Evolutionary conservation across 805 yeast species (phyloP).

Genomic region (Cyberlindnera nakhonratchasimensis): DNA sequence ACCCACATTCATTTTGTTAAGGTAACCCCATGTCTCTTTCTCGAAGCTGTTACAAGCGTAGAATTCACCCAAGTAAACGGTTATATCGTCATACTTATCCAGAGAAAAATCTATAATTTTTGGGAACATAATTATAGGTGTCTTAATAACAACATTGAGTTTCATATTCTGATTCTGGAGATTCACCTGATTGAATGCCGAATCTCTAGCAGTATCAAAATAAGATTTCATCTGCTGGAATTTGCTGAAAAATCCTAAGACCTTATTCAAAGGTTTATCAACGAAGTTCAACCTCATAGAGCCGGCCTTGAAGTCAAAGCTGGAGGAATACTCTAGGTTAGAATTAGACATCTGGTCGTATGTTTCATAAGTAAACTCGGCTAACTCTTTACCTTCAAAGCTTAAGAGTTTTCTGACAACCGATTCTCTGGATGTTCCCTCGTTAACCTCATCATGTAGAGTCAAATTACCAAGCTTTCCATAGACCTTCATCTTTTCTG

Average conservation of each 20-base stretch:
- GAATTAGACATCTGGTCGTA: conserved; percentile 54
- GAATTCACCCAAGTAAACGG: conserved; percentile 79
- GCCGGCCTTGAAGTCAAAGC: conserved; percentile 64
- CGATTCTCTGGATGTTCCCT: conserved; percentile 57
- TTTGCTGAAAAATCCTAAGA: conserved; percentile 63
- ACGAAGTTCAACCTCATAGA: conserved; percentile 74
- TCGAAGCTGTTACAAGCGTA: conserved; percentile 61
- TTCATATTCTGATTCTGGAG: conserved; percentile 58
- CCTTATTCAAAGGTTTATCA: conserved; percentile 71
- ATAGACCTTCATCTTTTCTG: conserved; percentile 70
- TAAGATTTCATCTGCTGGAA: conserved; percentile 82
- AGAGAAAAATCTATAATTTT: conserved; percentile 40
- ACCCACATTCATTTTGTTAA: conserved; percentile 65
- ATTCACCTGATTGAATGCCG: conserved; percentile 79
- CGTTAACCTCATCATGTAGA: conserved; percentile 70
- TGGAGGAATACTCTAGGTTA: conserved; percentile 48
- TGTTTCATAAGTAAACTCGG: conserved; percentile 82
- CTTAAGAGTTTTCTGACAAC: conserved; percentile 61
- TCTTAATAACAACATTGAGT: conserved; percentile 66
- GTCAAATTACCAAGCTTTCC: conserved; percentile 77
- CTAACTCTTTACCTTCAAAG: conserved; percentile 78
- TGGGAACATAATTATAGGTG: conserved; percentile 86
- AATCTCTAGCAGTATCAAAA: conserved; percentile 86
- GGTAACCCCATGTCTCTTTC: conserved; percentile 28
- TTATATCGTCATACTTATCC: conserved; percentile 54